A percentile compares a stretch with the other conserved stretches of the same genome.
These are phyloP conservation scores for Euphorbia schlechtendalii DNA, from an alignment of 441 rosid species.

Conservation along the genomic window DNA sequence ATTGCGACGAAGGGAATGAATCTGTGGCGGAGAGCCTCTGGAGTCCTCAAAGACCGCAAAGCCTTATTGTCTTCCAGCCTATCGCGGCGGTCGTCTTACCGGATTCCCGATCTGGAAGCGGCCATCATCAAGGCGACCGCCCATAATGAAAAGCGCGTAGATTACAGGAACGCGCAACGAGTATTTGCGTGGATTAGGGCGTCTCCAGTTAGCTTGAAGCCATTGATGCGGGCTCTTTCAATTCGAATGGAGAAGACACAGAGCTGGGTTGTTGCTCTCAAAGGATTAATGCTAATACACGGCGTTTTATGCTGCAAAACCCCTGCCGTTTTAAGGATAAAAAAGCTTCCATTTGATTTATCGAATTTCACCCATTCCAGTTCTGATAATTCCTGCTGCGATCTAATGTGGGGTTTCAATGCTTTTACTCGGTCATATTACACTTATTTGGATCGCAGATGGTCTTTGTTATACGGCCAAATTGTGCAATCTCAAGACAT, in stretches of 20 bases:
- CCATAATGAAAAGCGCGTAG: conserved; percentile 51
- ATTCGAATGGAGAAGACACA: conserved; percentile 45
- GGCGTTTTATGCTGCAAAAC: conserved; percentile 56
- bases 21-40: conserved; percentile 63
- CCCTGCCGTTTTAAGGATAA: conserved; percentile 36
- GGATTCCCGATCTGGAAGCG: conserved; percentile 51
- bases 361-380: conserved; percentile 49
- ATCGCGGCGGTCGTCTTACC: conserved; percentile 23
- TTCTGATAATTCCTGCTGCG: conserved; percentile 13
- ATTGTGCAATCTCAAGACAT: not conserved
- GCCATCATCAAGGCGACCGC: conserved; percentile 70
- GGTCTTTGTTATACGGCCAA: conserved; percentile 25
- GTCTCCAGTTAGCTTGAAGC: conserved; percentile 53
- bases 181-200: conserved; percentile 58
- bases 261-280: conserved; percentile 72
- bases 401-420: conserved; percentile 46
- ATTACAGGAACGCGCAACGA: conserved; percentile 50
- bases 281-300: conserved; percentile 65
- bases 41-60: conserved; percentile 60
- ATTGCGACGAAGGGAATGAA: conserved; percentile 26
- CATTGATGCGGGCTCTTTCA: conserved; percentile 37
- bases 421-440: conserved; percentile 51
- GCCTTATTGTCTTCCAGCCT: conserved; percentile 41
- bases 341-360: conserved; percentile 61
- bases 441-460: conserved; percentile 46